Percentiles rank a stretch among this genome's conserved stretches.
These are phyloP conservation scores for Clathrospora elynae DNA, from an alignment of 2,329 filamentous ascomycete genomes.

Conservation along the genomic window DNA sequence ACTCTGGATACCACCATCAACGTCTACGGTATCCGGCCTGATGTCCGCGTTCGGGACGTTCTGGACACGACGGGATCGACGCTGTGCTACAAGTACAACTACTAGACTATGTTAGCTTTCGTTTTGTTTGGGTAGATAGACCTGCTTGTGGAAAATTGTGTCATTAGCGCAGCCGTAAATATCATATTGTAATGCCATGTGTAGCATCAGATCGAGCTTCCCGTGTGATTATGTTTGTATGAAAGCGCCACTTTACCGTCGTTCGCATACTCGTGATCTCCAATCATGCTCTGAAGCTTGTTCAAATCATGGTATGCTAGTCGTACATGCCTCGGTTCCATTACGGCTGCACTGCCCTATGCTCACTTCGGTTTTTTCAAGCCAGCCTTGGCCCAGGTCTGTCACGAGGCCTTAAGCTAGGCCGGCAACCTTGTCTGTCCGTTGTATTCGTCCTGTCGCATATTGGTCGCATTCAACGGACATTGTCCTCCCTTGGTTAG, in stretches of 20 bases:
- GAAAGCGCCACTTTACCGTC: too few relatives aligned
- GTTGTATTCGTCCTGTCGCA: too few relatives aligned
- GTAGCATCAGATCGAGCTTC: neutral
- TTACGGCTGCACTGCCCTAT: too few relatives aligned
- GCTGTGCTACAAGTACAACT: slow-evolving; percentile 47
- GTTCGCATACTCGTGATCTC: too few relatives aligned
- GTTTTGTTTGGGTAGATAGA: neutral
- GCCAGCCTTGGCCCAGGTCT: too few relatives aligned
- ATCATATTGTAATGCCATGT: slow-evolving; percentile 10
- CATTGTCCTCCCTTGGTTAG: neutral
- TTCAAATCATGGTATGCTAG: too few relatives aligned
- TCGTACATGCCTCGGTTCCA: too few relatives aligned
- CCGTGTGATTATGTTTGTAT: too few relatives aligned
- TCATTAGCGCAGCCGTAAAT: slow-evolving; percentile 7
- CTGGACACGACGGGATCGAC: slow-evolving; percentile 32
- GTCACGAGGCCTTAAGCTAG: too few relatives aligned
- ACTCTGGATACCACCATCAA: slow-evolving; percentile 36
- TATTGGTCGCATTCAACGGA: neutral
- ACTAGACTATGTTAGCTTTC: slow-evolving; percentile 25
- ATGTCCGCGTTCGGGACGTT: slow-evolving; percentile 38
- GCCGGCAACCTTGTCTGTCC: too few relatives aligned
- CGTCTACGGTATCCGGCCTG: slow-evolving; percentile 35
- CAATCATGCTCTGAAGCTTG: too few relatives aligned
- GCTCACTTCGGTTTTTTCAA: too few relatives aligned
- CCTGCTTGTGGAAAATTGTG: slow-evolving; percentile 5